Evolutionary conservation across 108 stramenopile species (phyloP), one percentile per base, ranked within the genome.

Genomic region (Discostella pseudostelligera): DNA sequence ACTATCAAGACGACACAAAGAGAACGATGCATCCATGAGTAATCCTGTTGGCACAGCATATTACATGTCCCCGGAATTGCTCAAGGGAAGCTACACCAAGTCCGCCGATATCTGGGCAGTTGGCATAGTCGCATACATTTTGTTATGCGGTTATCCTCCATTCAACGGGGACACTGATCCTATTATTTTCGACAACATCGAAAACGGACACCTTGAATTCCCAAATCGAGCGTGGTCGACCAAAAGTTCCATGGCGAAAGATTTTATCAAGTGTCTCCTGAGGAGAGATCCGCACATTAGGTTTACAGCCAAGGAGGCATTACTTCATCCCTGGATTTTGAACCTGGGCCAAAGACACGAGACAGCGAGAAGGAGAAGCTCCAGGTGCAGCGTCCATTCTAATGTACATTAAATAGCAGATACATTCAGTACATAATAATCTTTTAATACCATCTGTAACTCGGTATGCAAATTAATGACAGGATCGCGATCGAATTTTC

Each of bases 101-200:
- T 57, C 79, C 19, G 60, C 69, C 49, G 96, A 97, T 65, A 83
- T 96, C 77, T 98, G 97, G 96, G 83, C 83, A 25, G 59, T 96
- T 24, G 97, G 97, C 29, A 93, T 97, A 16, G 89, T 98, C 42
- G 76, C 81, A 1, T 98, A 90, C 70, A 92, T 98, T 37, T 62
- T 98, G 11, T 60, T 98, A 13, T 94, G 89, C 28, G 96, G 96
- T 4, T 99, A 96, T 63, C 97, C 97, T 8, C 98, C 98, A 26
- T 98, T 99, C 72, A 96, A 96, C 65, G 96, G 96, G 26, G 93
- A 93, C 35, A 92, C 90, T 20, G 96, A 97, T 53, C 69, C 83
- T 6, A 79, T 96, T 56, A 87, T 97, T 62, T 79, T 47, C 21
- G 62, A 71, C 14, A 28, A 70, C 29, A 92, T 89, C 67, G 70